Evolutionary conservation across 2,329 filamentous ascomycete genomes (phyloP), one percentile per base, ranked within the genome.

Genomic region (Orbilia oligospora): DNA sequence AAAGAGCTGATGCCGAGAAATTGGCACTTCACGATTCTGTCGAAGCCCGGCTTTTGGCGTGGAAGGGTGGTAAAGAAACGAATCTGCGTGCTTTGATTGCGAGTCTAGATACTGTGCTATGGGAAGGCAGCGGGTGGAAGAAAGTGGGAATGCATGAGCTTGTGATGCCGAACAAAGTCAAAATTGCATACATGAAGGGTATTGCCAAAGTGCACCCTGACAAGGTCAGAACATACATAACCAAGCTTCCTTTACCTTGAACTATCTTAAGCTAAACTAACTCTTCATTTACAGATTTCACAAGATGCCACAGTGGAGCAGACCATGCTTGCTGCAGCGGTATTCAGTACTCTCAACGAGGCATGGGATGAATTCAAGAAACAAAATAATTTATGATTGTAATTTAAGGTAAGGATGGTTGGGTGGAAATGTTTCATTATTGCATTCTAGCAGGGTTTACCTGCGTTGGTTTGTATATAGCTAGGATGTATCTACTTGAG

Each of bases 191-290:
- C 84, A 98, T 99, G 96, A 97, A 97, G 89, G 96, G 95, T 5
- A 98, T 99, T 88, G 93, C 91, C 10, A 98, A 97, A 88, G 96
- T 96, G 81, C 96, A 99, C 88, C 96, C 96, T 78, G 96, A 99
- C 85, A 99, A 99, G 91, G 96, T 97, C 87, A 85, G 90, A 41
- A 14, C 30, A 12, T 85, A n/a, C n/a, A 81, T 79, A 70, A 76
- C 81, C 12, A 12, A 44, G 14, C 38, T 8, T 16, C 8, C 0
- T 36, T 22, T 36, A 8, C 8, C 20, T 38, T n/a, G n/a, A n/a
- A n/a, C n/a, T n/a, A n/a, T n/a, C n/a, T 1, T 22, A 18, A n/a
- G 12, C 41, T 41, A 22, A 0, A 56, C 66, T 68, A n/a, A 72
- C 61, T 16, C 27, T 5, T 10, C 22, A n/a, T 10, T 18, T 38